Percentiles rank a stretch among this genome's conserved stretches.
These are phyloP conservation scores for Monosporascus ibericus DNA, from an alignment of 2,329 filamentous ascomycete species.

Conservation along the genomic window DNA sequence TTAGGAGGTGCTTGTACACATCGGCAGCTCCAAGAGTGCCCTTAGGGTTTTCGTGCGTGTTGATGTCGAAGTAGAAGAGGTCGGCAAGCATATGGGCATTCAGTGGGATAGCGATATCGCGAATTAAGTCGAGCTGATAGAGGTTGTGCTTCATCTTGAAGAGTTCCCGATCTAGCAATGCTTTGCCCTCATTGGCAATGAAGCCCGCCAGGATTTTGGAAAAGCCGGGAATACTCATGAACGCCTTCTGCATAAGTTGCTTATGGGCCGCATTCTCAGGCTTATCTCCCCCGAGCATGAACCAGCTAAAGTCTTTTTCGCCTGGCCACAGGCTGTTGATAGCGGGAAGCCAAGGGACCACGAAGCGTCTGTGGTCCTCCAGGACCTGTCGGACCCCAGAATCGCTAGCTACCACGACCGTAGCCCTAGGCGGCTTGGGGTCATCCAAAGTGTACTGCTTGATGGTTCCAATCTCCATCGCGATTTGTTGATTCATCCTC, in stretches of 20 bases:
- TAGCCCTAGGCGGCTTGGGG: slow-evolving; percentile 27
- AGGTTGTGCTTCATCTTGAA: slow-evolving; percentile 31
- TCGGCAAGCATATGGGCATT: slow-evolving; percentile 50
- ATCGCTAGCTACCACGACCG: slow-evolving; percentile 20
- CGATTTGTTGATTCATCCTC: slow-evolving; percentile 32
- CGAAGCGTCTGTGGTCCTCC: slow-evolving; percentile 25
- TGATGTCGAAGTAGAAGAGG: slow-evolving; percentile 53
- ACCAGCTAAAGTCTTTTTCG: slow-evolving; percentile 32
- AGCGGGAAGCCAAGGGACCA: slow-evolving; percentile 27
- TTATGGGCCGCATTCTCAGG: slow-evolving; percentile 26
- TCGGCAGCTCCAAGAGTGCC: slow-evolving; percentile 37
- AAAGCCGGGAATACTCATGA: slow-evolving; percentile 29
- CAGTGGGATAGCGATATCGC: slow-evolving; percentile 53
- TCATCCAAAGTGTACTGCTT: slow-evolving; percentile 28
- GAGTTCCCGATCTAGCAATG: slow-evolving; percentile 35
- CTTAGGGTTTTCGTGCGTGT: slow-evolving; percentile 45
- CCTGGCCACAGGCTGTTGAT: slow-evolving; percentile 27
- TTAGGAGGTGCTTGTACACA: slow-evolving; percentile 35
- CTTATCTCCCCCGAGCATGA: slow-evolving; percentile 32
- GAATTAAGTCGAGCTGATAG: slow-evolving; percentile 35
- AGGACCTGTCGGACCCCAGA: slow-evolving; percentile 26
- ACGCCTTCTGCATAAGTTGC: slow-evolving; percentile 21
- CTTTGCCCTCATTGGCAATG: slow-evolving; percentile 25
- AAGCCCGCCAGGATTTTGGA: slow-evolving; percentile 25
- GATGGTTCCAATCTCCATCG: slow-evolving; percentile 31